A percentile compares a stretch with the other conserved stretches of the same genome.
These are phyloP conservation scores for Orobanche coerulescens DNA, from an alignment of 257 asterid species.

Conservation along the genomic window DNA sequence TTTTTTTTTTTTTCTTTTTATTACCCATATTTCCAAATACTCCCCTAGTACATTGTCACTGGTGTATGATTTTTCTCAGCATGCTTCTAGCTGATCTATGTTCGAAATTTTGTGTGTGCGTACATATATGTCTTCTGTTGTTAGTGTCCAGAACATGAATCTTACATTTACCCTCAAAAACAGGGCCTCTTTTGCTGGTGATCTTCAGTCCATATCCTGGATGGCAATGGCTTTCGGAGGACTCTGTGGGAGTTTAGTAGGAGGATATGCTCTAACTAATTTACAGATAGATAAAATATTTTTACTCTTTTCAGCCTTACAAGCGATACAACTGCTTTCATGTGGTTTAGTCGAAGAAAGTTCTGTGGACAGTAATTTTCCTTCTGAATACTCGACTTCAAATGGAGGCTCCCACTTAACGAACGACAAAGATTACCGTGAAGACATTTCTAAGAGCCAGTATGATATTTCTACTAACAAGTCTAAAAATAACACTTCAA, in stretches of 20 bases:
- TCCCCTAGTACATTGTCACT: too few species aligned
- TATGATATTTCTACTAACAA: constrained; percentile 25
- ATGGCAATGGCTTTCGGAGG: constrained; percentile 98
- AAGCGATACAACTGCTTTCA: constrained; percentile 71
- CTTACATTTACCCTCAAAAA: constrained; percentile 23
- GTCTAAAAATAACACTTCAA: constrained; percentile 31
- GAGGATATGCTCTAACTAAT: constrained; percentile 71
- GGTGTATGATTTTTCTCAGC: neutral
- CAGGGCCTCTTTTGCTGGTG: constrained; percentile 95
- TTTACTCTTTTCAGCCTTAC: constrained; percentile 65
- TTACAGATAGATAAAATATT: constrained; percentile 54
- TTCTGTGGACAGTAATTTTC: constrained; percentile 27
- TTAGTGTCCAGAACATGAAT: constrained; percentile 19
- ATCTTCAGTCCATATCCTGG: constrained; percentile 97
- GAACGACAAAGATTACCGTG: constrained; percentile 28
- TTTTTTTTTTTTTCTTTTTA: too few species aligned
- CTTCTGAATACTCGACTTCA: constrained; percentile 29
- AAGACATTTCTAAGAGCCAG: constrained; percentile 20
- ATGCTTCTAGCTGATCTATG: neutral
- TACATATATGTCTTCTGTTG: neutral
- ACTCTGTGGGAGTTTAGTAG: constrained; percentile 81
- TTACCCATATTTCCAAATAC: too few species aligned
- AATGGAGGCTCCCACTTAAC: constrained; percentile 35
- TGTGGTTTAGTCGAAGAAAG: constrained; percentile 73
- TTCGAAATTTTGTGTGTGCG: neutral